Conservation (phyloP, 1,284 basidiomycete species). For the Heterobasidion occidentale region DNA sequence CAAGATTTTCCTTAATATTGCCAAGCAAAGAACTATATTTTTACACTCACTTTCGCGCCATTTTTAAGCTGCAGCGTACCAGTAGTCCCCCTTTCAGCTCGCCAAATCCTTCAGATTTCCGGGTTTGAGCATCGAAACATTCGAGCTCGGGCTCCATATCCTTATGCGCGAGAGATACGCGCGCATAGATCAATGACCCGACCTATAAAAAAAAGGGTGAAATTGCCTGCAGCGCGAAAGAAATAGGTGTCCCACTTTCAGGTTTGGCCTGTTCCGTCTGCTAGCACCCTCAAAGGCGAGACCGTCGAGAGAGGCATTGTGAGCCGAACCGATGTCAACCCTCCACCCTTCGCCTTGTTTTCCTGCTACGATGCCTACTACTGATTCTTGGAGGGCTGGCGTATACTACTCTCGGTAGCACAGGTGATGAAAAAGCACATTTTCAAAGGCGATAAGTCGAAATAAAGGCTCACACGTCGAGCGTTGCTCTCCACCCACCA, state of each 20-base stretch:
- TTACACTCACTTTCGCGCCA: slow-evolving; percentile 66
- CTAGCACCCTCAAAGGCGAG: slow-evolving; percentile 84
- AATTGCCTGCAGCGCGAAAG: not conserved
- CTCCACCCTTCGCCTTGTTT: slow-evolving; percentile 74
- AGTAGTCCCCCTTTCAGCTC: slow-evolving; percentile 78
- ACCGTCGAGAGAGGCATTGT: slow-evolving; percentile 68
- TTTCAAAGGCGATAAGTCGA: not conserved
- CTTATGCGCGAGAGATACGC: slow-evolving; percentile 79
- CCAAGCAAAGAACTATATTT: not conserved
- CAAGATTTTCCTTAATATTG: not conserved
- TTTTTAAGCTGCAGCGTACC: slow-evolving; percentile 64
- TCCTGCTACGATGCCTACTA: slow-evolving; percentile 65
- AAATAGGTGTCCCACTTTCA: slow-evolving; percentile 46
- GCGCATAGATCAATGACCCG: slow-evolving; percentile 74
- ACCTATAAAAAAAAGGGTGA: slow-evolving; percentile 40
- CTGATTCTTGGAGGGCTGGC: slow-evolving; percentile 76
- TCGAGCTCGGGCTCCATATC: slow-evolving; percentile 88
- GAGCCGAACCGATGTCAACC: slow-evolving; percentile 78
- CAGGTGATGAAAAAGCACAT: not conserved
- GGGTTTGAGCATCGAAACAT: slow-evolving; percentile 81
- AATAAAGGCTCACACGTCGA: slow-evolving; percentile 45
- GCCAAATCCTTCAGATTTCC: slow-evolving; percentile 78
- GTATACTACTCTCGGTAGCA: slow-evolving; percentile 51
- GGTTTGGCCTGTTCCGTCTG: slow-evolving; percentile 76
- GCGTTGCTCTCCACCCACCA: slow-evolving; percentile 83